Base-by-base conservation (phyloP, 2,329 filamentous ascomycete genomes). In the Aspergillus costaricaensis region DNA sequence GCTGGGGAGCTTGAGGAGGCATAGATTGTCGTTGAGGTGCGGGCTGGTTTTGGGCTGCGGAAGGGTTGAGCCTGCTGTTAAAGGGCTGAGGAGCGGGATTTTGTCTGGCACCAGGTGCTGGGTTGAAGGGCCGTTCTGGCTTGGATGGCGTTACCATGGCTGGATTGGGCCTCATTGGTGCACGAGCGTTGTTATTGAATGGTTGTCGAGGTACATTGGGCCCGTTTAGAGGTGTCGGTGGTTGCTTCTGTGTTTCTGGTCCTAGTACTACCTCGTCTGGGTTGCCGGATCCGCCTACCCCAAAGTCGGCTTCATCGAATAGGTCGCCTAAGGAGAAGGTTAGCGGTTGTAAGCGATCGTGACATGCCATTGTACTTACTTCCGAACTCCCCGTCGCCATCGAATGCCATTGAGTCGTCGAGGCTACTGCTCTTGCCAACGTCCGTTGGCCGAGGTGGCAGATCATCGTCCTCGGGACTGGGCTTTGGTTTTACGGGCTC, bases 291-390 rank as follows among this genome's bases (percentile, higher is more conserved):
- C 90, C 83, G 9, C 83, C 79, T 7, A 90, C 88, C 52, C 85
- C 87, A 70, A 93, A 92, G 73, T 92, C 90, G 55, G 85, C 88
- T 75, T 91, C 89, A 68, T 92, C 90, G 71, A 92, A 89, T 61
- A 91, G 86, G 82, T 83, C 77, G 73, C 79, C 79, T 77, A 48
- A 30, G 5, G n/a, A 15, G 15, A 14, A 15, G 2, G 50, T 74
- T 65, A 75, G 68, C 25, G 15, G 12, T 17, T 8, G 21, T 50
- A 6, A 39, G 30, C 38, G 14, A 25, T 41, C 23, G 32, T 49
- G 32, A 19, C 23, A 15, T 5, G 12, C n/a, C 21, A 9, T 27
- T 12, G 23, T 32, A 63, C 76, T 55, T 69, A 79, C 77, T 79
- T 53, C 77, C 77, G 67, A 79, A 79, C 58, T 79, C 77, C 19